These are phyloP conservation scores for Globisporangium irregulare DNA, from an alignment of 352 stramenopile species.

Conservation along the genomic window DNA sequence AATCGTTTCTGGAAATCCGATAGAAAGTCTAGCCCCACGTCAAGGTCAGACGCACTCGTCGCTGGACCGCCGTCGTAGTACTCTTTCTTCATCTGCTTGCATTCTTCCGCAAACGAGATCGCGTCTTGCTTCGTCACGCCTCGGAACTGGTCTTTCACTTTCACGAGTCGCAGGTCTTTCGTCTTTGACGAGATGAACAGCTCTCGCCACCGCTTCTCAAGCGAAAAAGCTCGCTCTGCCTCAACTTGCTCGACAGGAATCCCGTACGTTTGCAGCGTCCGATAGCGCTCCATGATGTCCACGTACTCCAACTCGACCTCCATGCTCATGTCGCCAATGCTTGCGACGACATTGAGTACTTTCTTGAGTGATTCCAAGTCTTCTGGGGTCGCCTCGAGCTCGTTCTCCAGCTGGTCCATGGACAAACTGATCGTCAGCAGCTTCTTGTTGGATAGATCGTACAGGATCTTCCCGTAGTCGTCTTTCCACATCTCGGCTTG, in stretches of 20 bases:
- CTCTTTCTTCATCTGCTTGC: constrained; percentile 80
- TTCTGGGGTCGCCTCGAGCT: constrained; percentile 75
- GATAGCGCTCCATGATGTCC: constrained; percentile 92
- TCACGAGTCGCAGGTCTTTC: constrained; percentile 90
- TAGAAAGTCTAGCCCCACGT: constrained; percentile 88
- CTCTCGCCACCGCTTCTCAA: constrained; percentile 83
- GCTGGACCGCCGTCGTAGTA: constrained; percentile 87
- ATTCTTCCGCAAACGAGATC: constrained; percentile 84
- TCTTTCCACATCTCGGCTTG: constrained; percentile 93
- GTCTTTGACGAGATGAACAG: constrained; percentile 88
- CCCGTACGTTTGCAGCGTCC: constrained; percentile 78
- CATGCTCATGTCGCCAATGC: constrained; percentile 87
- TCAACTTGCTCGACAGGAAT: constrained; percentile 77
- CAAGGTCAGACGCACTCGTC: constrained; percentile 79
- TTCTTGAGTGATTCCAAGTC: constrained; percentile 94
- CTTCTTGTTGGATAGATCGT: constrained; percentile 84
- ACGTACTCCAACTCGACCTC: constrained; percentile 93
- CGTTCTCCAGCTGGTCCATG: constrained; percentile 75
- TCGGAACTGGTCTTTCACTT: constrained; percentile 94
- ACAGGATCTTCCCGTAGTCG: constrained; percentile 92
- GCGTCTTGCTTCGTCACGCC: constrained; percentile 92
- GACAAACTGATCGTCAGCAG: constrained; percentile 66
- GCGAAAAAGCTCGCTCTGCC: constrained; percentile 59
- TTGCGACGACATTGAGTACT: constrained; percentile 90
- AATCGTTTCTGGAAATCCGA: constrained; percentile 84